Evolutionary conservation across 371 early-diverging fungal genomes (phyloP), one percentile per base, ranked within the genome.

Genomic region (Mortierella polycephala): DNA sequence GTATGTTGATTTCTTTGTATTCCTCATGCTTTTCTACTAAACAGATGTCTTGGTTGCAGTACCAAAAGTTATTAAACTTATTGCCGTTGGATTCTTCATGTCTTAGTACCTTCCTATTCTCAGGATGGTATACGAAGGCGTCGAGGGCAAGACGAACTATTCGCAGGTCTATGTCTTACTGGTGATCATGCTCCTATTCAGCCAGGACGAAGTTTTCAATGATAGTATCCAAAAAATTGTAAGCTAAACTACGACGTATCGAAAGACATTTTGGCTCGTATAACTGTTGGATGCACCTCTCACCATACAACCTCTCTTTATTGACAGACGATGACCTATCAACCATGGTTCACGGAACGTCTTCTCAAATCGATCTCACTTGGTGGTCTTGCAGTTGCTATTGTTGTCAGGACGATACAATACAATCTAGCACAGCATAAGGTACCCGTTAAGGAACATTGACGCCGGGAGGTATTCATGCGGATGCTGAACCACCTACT

Each of bases 281-380:
- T 13, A 50, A 57, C 51, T 51, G 0, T 9, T 14, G 9, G 2
- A 1, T n/a, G 39, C 8, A 62, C 42, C 16, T 30, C 5, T 41
- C 37, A 3, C 8, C 16, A 23, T 49, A 49, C 10, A 47, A 23
- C 50, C 30, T 41, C 30, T 6, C 21, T 20, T 41, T 42, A 7
- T 23, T 14, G 44, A 10, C 57, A 90, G 92, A 81, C 71, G 21
- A 86, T 92, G 55, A 75, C 85, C 2, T 86, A 88, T 45, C 85
- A 87, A 50, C 77, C 91, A 12, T 93, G 94, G 94, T 91, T 91
- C 74, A 89, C 91, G n/a, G 92, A 93, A 64, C 68, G 92, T 13
- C 63, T 90, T 12, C 57, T 93, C 21, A 91, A 90, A 64, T 85
- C 88, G 0, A 74, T 92, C 14, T 90, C 94, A 0, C 71, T 93